Base-by-base conservation (phyloP, 805 yeast genomes). In the Ogataea salicorniae region DNA sequence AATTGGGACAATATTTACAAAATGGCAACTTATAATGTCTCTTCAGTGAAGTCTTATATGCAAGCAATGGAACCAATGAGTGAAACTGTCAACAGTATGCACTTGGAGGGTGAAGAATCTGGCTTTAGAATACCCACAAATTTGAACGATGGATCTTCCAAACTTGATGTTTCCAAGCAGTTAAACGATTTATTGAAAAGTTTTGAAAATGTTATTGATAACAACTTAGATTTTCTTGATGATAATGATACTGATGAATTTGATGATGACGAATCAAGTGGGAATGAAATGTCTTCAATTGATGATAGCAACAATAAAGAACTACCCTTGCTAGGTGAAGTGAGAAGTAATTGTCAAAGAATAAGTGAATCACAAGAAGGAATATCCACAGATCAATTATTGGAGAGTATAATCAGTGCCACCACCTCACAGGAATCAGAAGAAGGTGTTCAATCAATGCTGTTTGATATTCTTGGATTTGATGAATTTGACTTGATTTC, bases 401-500 rank as follows among this genome's bases (percentile, higher is more conserved):
- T 66, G 15, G 59, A 58, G 6, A 52, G 63, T 14, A 64, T 74
- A 3, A 50, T 68, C 40, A 42, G 57, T 56, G 66, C 69, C 0
- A 42, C 79, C 3, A 55, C 60, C 2, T 57, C 71, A 0, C 69
- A 69, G 17, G 54, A 67, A 7, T 67, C 73, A 9, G 84, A 81
- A 38, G 85, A 79, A 34, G 81, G 77, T 36, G 58, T 87, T 13
- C 96, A 91, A 59, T 80, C 87, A 6, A 69, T 79, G 6, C 67
- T 94, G 38, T 81, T 88, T 50, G 97, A 90, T 62, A 72, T 87
- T 7, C 64, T 94, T 1, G 99, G 99, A 0, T 85, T 81, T 56
- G 96, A 89, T 23, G 86, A 88, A 60, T 76, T 94, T 51, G 97
- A 89, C 46, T 66, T 91, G 43, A 86, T 91, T 9, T 75, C 89